A percentile compares a stretch with the other conserved stretches of the same genome.
phyloP scores from a whole-genome alignment of 2,329 filamentous ascomycete genomes.

The Fusarium transvaalense region DNA sequence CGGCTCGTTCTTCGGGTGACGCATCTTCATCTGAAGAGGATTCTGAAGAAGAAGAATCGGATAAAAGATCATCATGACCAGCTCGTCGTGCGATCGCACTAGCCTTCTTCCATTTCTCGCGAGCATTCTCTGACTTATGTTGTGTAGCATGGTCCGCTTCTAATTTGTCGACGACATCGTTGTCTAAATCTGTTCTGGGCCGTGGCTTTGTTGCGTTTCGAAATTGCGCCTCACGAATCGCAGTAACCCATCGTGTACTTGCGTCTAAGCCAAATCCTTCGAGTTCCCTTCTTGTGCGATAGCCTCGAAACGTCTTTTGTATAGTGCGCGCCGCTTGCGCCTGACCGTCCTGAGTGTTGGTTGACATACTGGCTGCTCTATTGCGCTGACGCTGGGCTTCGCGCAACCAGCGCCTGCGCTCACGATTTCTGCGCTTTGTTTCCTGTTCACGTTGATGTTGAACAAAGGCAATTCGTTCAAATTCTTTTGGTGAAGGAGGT shows the following conservation, averaged over 20 bases:
- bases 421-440: slow-evolving; percentile 57
- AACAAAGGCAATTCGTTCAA: slow-evolving; percentile 62
- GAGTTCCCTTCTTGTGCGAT: slow-evolving; percentile 78
- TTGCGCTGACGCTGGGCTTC: slow-evolving; percentile 46
- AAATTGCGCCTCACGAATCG: slow-evolving; percentile 69
- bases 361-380: slow-evolving; percentile 33
- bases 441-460: slow-evolving; percentile 63
- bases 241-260: slow-evolving; percentile 78
- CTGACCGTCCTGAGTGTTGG: slow-evolving; percentile 37
- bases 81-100: slow-evolving; percentile 78
- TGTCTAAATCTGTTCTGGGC: slow-evolving; percentile 47
- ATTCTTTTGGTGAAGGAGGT: slow-evolving; percentile 60
- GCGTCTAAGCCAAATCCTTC: slow-evolving; percentile 76
- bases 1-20: slow-evolving; percentile 55
- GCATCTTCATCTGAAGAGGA: slow-evolving; percentile 49
- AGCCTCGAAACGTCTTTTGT: slow-evolving; percentile 82
- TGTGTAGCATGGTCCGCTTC: slow-evolving; percentile 19
- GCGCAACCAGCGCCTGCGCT: slow-evolving; percentile 54
- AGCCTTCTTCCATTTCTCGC: slow-evolving; percentile 80
- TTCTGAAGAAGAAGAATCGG: slow-evolving; percentile 54
- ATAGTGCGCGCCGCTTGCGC: slow-evolving; percentile 68
- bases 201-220: slow-evolving; percentile 63
- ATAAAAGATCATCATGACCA: slow-evolving; percentile 73
- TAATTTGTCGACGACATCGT: slow-evolving; percentile 9
- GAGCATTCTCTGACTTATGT: slow-evolving; percentile 58